A percentile compares a stretch with the other conserved stretches of the same genome.
Conservation (phyloP, 768 basidiomycete species). For the Leccinum subgranulosum region DNA sequence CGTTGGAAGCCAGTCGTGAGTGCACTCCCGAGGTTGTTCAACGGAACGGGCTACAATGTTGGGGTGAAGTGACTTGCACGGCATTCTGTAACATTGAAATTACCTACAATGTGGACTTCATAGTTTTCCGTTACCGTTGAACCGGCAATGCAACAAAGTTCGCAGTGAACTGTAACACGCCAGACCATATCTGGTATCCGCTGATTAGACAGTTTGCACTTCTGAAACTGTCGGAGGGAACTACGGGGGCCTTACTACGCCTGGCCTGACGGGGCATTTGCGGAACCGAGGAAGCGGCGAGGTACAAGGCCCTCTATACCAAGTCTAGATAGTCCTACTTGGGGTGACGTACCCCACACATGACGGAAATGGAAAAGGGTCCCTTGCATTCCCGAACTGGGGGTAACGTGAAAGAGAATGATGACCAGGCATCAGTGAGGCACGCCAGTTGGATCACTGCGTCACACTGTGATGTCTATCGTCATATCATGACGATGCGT, state of each 20-base stretch:
- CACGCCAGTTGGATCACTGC: neutral
- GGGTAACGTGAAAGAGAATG: neutral
- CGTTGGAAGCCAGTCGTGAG: neutral
- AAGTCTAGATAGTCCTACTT: too few relatives aligned
- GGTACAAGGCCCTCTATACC: too few relatives aligned
- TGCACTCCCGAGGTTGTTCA: neutral
- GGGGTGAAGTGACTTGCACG: neutral
- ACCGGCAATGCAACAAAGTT: neutral
- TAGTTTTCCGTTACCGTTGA: neutral
- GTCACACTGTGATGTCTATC: neutral
- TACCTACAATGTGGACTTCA: neutral
- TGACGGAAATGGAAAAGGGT: neutral
- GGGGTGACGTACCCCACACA: too few relatives aligned
- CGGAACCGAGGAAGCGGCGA: too few relatives aligned
- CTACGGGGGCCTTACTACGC: too few relatives aligned
- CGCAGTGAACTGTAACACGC: neutral
- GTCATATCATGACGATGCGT: neutral
- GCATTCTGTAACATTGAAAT: neutral
- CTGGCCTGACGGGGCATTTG: too few relatives aligned
- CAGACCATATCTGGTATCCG: too few relatives aligned
- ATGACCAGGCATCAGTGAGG: neutral
- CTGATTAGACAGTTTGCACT: too few relatives aligned
- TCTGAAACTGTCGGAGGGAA: too few relatives aligned
- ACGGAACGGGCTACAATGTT: neutral
- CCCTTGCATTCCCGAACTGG: neutral